Base-by-base conservation (phyloP, 2,329 filamentous ascomycete genomes). In the Aureobasidium sp. region DNA sequence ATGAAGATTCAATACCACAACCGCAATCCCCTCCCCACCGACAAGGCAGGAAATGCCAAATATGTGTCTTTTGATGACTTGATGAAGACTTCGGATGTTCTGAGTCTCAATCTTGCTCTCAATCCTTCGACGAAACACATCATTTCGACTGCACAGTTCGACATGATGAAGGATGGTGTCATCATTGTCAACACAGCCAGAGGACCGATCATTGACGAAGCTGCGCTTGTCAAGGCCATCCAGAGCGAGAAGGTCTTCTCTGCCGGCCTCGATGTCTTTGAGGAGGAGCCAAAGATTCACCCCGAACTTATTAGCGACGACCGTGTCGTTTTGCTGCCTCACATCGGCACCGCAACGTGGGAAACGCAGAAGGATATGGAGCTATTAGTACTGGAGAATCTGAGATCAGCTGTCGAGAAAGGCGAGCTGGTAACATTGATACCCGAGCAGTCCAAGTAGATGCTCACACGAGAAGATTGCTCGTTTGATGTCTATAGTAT, bases 321-420 rank as follows among this genome's bases (percentile, higher is more conserved):
- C 67, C 80, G 81, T 55, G 77, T 76, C 3, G 81, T 85, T 66
- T 66, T 86, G 65, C 69, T 85, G 64, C 83, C 83, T 42, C 83
- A 86, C 66, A 80, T 86, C 65, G 83, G 83, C 25, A 86, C 83
- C 1, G 78, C 74, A 63, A 85, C 83, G 11, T 81, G 77, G 67
- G 83, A 86, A 71, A 85, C 82, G 27, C 82, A 85, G 72, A 80
- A 78, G 65, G 81, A 84, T 60, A 86, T 85, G 83, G 83, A 86
- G 69, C 67, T 84, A 58, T 68, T 85, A 65, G 82, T 85, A 21
- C 64, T 86, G 69, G 77, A 82, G 36, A 86, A 86, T 65, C 65
- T 87, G 69, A 79, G 79, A 68, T 78, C 74, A 36, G 83, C 80
- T 6, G 76, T 86, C 42, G 78, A 84, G 67, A 77, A 80, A 63